phyloP scores from a whole-genome alignment of 768 basidiomycete species.

The Suillus brevipes region DNA sequence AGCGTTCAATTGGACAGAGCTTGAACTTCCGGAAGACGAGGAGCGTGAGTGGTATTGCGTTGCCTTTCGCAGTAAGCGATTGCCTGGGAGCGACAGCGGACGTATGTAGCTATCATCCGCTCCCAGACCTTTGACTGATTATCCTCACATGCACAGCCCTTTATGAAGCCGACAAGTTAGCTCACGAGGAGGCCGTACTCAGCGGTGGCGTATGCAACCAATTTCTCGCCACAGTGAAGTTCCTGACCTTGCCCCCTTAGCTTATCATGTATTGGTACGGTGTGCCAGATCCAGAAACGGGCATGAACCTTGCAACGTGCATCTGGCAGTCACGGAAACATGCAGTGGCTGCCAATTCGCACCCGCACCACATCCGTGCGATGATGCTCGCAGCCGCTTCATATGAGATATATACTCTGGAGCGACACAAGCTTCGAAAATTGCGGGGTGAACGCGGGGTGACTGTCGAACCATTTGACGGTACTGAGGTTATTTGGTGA shows the following conservation, averaged over 20 bases:
- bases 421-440: constrained; percentile 76
- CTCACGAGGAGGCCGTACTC: constrained; percentile 90
- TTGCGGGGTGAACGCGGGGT: constrained; percentile 56
- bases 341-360: constrained; percentile 76
- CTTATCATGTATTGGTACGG: constrained; percentile 96
- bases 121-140: background rate
- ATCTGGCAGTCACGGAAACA: constrained; percentile 91
- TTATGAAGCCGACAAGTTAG: constrained; percentile 82
- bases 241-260: constrained; percentile 33
- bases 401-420: constrained; percentile 78
- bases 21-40: constrained; percentile 64
- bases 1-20: constrained; percentile 87
- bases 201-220: constrained; percentile 72
- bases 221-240: background rate
- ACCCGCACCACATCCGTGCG: constrained; percentile 79
- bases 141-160: constrained; percentile 49
- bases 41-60: constrained; percentile 93
- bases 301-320: constrained; percentile 92
- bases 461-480: constrained; percentile 56
- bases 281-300: constrained; percentile 68
- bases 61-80: constrained; percentile 80
- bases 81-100: constrained; percentile 64
- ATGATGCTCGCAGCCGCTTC: constrained; percentile 76
- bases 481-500: constrained; percentile 74
- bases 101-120: constrained; percentile 41